These are phyloP conservation scores for Fusarium buharicum DNA, from an alignment of 2,329 filamentous ascomycete species.

Conservation along the genomic window DNA sequence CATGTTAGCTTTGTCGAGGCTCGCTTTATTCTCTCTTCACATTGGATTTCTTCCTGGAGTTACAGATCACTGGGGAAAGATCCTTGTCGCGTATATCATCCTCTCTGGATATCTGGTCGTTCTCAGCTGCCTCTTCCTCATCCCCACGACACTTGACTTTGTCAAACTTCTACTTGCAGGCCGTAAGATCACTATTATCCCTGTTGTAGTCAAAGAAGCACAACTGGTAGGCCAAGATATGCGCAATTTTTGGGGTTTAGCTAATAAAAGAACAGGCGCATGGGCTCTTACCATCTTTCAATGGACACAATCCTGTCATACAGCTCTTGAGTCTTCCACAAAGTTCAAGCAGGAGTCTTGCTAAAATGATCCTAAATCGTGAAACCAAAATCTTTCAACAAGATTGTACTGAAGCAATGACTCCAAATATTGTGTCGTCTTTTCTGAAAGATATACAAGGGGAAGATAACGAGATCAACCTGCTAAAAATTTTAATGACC, in stretches of 20 bases:
- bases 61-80: constrained; percentile 2
- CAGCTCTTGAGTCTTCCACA: fast-evolving
- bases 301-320: neutral
- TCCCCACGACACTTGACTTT: constrained; percentile 2
- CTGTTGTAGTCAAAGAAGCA: neutral
- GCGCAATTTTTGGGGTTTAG: fast-evolving
- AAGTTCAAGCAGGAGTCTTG: neutral
- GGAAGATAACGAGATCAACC: fast-evolving
- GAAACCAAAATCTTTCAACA: neutral
- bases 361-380: neutral
- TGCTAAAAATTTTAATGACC: fast-evolving
- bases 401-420: fast-evolving
- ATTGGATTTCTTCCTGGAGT: constrained; percentile 10
- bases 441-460: neutral
- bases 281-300: neutral
- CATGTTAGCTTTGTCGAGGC: neutral
- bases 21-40: constrained; percentile 10
- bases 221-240: neutral
- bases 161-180: neutral
- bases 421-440: fast-evolving
- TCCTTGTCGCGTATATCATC: constrained; percentile 14
- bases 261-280: neutral
- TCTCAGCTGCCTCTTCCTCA: constrained; percentile 1
- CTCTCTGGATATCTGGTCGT: constrained; percentile 9
- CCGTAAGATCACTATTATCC: neutral